These are phyloP conservation scores for Phyllosticta paracitricarpa DNA, from an alignment of 2,329 filamentous ascomycete genomes.

Conservation along the genomic window DNA sequence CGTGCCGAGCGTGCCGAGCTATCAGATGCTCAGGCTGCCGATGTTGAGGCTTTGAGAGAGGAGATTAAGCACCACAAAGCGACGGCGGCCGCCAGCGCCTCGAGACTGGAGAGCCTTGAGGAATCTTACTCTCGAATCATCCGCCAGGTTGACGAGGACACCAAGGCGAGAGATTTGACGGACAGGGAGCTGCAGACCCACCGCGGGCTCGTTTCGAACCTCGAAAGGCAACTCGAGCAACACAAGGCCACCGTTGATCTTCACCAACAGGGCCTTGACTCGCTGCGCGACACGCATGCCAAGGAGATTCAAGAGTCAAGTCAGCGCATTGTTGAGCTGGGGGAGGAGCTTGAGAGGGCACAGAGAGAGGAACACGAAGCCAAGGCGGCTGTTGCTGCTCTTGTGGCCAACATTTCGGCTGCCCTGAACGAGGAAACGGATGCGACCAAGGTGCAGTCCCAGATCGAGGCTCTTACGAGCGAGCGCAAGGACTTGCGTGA, in stretches of 20 bases:
- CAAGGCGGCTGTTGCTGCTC: slow-evolving; percentile 33
- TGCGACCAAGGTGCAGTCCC: slow-evolving; percentile 29
- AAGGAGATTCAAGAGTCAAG: slow-evolving; percentile 38
- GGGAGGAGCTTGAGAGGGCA: slow-evolving; percentile 43
- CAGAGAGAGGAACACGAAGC: slow-evolving; percentile 38
- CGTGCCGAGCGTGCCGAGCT: slow-evolving; percentile 13
- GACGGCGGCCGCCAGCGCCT: slow-evolving; percentile 57
- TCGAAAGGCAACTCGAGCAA: slow-evolving; percentile 47
- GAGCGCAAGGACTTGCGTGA: slow-evolving; percentile 35
- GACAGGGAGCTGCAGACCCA: slow-evolving; percentile 43
- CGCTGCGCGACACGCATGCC: slow-evolving; percentile 44
- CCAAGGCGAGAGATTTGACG: slow-evolving; percentile 48
- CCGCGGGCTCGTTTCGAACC: slow-evolving; percentile 41
- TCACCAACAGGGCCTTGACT: slow-evolving; percentile 44
- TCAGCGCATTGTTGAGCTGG: slow-evolving; percentile 25
- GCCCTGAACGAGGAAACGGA: slow-evolving; percentile 55
- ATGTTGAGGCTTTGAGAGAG: slow-evolving; percentile 49
- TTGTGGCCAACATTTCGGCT: slow-evolving; percentile 53
- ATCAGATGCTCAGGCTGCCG: slow-evolving; percentile 23
- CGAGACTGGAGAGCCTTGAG: slow-evolving; percentile 66
- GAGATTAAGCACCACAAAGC: slow-evolving; percentile 76
- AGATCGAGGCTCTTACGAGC: slow-evolving; percentile 34
- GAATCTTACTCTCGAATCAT: slow-evolving; percentile 57
- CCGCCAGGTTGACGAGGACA: slow-evolving; percentile 57
- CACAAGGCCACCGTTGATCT: slow-evolving; percentile 46